phyloP scores from a whole-genome alignment of 345 rosid genomes.

The Salix exigua region DNA sequence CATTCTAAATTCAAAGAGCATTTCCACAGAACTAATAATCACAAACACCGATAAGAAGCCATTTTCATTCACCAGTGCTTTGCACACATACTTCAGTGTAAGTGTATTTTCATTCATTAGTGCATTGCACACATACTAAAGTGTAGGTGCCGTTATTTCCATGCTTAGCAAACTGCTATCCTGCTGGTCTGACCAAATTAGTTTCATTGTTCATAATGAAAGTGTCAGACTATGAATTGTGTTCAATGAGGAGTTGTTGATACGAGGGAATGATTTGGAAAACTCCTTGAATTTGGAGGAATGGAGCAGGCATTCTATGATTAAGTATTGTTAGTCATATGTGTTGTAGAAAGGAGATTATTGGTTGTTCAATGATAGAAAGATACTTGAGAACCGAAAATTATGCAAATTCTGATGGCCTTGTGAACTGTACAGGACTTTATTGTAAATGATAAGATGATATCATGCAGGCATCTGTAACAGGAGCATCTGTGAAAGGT shows the following conservation, averaged over 20 bases:
- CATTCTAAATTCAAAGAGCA: slow-evolving; percentile 50
- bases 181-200: not conserved
- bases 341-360: not conserved
- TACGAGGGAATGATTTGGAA: too few relatives aligned
- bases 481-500: slow-evolving; percentile 70
- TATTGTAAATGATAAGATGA: slow-evolving; percentile 7
- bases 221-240: not conserved
- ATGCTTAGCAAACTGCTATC: slow-evolving; percentile 2
- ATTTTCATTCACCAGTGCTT: slow-evolving; percentile 72
- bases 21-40: slow-evolving; percentile 70
- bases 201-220: not conserved
- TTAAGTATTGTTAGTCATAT: not conserved
- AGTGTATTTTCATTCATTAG: slow-evolving; percentile 62
- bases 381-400: too few relatives aligned
- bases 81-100: slow-evolving; percentile 89
- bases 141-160: slow-evolving; percentile 38
- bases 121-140: slow-evolving; percentile 84
- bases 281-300: not conserved
- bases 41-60: slow-evolving; percentile 73
- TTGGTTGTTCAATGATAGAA: not conserved
- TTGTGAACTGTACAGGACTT: not conserved
- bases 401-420: slow-evolving; percentile 5
- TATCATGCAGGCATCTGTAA: slow-evolving; percentile 66
- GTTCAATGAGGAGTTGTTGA: not conserved
- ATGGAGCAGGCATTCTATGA: too few relatives aligned